These are phyloP conservation scores for Paraphaeosphaeria sporulosa DNA, from an alignment of 2,329 filamentous ascomycete species.

Conservation along the genomic window DNA sequence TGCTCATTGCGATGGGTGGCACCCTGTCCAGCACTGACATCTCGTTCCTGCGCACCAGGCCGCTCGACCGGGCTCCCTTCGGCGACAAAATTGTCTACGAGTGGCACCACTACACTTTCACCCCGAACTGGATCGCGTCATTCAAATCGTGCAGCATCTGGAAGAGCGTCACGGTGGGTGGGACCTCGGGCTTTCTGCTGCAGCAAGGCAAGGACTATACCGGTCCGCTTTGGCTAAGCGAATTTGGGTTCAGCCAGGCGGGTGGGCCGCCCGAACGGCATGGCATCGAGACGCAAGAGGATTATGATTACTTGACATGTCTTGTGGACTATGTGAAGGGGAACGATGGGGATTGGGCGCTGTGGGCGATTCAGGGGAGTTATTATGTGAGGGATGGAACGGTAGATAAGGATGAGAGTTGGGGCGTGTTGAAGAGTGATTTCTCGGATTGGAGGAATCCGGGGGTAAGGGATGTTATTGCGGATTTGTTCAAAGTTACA, in stretches of 20 bases:
- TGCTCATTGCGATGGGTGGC: slow-evolving; percentile 63
- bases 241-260: slow-evolving; percentile 59
- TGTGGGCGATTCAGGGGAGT: slow-evolving; percentile 66
- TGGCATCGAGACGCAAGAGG: slow-evolving; percentile 23
- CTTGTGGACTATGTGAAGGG: slow-evolving; percentile 58
- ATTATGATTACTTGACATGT: slow-evolving; percentile 49
- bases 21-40: slow-evolving; percentile 61
- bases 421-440: slow-evolving; percentile 55
- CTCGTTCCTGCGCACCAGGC: slow-evolving; percentile 49
- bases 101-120: slow-evolving; percentile 61
- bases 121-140: slow-evolving; percentile 53
- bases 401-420: slow-evolving; percentile 55
- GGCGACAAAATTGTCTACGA: slow-evolving; percentile 65
- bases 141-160: slow-evolving; percentile 53
- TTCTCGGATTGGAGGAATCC: slow-evolving; percentile 52
- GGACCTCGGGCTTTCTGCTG: slow-evolving; percentile 61
- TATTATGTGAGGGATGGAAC: slow-evolving; percentile 63
- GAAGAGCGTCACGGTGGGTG: slow-evolving; percentile 55
- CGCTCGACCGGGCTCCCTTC: slow-evolving; percentile 53
- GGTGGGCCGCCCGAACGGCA: slow-evolving; percentile 31
- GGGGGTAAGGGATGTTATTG: slow-evolving; percentile 44
- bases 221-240: slow-evolving; percentile 62
- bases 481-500: slow-evolving; percentile 51
- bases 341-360: slow-evolving; percentile 66
- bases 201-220: slow-evolving; percentile 57